Evolutionary conservation across 192 early-diverging fungal species (phyloP).

Genomic region (Coemansia sp.): DNA sequence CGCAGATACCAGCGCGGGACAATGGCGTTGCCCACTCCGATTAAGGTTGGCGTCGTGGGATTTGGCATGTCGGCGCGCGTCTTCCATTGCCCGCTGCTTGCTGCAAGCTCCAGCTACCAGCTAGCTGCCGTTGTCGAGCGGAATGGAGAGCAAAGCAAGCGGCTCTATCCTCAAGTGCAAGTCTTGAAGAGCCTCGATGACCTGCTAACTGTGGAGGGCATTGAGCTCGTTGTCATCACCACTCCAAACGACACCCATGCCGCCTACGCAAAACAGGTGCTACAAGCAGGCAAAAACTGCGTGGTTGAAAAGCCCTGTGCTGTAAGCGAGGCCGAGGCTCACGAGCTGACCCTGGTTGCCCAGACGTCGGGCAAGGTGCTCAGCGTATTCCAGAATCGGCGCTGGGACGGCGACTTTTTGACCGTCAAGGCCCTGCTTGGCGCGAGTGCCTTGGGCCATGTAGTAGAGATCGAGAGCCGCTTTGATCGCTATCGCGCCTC

Average conservation of each 20-base stretch:
- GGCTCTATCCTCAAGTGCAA: conserved; percentile 53
- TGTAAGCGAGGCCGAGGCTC: conserved; percentile 59
- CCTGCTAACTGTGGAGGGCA: conserved; percentile 52
- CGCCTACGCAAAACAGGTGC: conserved; percentile 53
- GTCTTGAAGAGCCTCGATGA: conserved; percentile 54
- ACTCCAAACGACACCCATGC: conserved; percentile 69
- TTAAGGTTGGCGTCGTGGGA: conserved; percentile 67
- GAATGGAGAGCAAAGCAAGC: conserved; percentile 39
- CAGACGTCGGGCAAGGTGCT: conserved; percentile 58
- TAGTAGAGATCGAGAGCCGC: conserved; percentile 70
- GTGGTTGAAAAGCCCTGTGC: conserved; percentile 80
- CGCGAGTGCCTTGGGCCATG: conserved; percentile 56
- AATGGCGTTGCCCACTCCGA: conserved; percentile 2
- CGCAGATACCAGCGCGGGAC: background rate
- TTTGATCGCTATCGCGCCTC: conserved; percentile 73
- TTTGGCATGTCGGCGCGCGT: conserved; percentile 62
- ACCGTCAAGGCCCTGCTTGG: conserved; percentile 63
- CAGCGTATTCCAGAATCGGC: conserved; percentile 74
- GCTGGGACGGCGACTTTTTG: conserved; percentile 80
- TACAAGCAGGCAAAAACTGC: conserved; percentile 68
- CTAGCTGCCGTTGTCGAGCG: conserved; percentile 60
- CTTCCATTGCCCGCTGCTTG: conserved; percentile 65
- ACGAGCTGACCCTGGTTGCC: conserved; percentile 56
- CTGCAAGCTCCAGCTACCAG: conserved; percentile 51
- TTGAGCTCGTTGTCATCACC: conserved; percentile 72